Base-by-base conservation (phyloP, 345 rosid genomes). In the Melastoma malabathricum region DNA sequence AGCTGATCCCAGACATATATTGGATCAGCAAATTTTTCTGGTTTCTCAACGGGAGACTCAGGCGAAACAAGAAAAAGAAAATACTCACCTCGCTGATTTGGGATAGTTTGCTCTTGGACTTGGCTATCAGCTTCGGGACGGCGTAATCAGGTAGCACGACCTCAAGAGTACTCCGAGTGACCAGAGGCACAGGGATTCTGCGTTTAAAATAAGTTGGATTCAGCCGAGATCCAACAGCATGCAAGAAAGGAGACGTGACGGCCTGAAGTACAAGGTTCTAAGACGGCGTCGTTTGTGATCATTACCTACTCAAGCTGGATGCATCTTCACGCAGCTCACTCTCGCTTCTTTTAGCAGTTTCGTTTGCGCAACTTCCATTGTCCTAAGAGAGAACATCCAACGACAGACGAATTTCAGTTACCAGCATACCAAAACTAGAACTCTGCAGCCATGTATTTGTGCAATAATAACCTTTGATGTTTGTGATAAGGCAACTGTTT, bases 121-220 rank as follows among this genome's bases (percentile, higher is more conserved):
- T 93, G 18, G 86, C 69, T 46, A 88, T 65, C 19, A 93, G 94
- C 81, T 88, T 88, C 47, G 94, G 81, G 60, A 80, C 81, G 9
- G 81, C 95, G 15, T 70, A 67, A 17, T 85, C 95, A 9, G 99
- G 99, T 73, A 93, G 73, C 44, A 77, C 87, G 58, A 88, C 90
- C 74, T 93, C 97, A n/a, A 83, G 86, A 15, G 73, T 93, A 69
- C 94, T 93, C 70, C 94, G 77, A 15, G 99, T 88, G 61, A 93
- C 95, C 50, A 93, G 83, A 12, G 99, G 77, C 46, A 85, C 77
- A 22, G 87, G 31, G 58, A 82, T 73, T 68, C 95, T 80, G 6
- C 64, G 57, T 49, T 22, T 41, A 52, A 48, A 57, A 41, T 4
- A 19, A 47, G 53, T 15, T 47, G 15, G 6, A 13, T 38, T 1